Evolutionary conservation across 176 grass and related monocot species (phyloP).

Genomic region (Neostapfia colusana): DNA sequence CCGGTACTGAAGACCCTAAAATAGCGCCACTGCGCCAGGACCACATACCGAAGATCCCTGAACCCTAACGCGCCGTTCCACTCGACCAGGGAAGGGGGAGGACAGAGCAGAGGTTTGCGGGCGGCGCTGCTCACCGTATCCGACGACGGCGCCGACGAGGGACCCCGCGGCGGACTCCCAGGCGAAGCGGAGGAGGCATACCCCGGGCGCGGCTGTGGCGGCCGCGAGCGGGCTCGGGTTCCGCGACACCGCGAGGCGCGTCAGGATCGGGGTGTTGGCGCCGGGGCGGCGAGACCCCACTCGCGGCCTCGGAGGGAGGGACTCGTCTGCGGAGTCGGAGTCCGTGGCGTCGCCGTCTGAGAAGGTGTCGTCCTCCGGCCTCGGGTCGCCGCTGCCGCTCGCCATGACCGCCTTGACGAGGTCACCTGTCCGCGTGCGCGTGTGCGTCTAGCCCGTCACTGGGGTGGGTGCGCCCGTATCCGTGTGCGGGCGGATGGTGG

Average conservation of each 20-base stretch:
- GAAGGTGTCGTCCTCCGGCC: slow-evolving; percentile 36
- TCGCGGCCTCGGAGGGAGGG: not conserved
- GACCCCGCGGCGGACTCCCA: slow-evolving; percentile 60
- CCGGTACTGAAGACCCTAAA: not conserved
- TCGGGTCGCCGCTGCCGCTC: slow-evolving; percentile 23
- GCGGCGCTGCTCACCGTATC: slow-evolving; percentile 44
- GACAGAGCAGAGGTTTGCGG: not conserved
- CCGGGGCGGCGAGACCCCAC: not conserved
- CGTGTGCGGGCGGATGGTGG: no score
- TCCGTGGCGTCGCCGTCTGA: slow-evolving; percentile 33
- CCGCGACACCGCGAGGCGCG: slow-evolving; percentile 52
- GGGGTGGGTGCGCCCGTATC: not conserved
- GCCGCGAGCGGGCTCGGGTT: slow-evolving; percentile 60
- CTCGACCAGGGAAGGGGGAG: not conserved
- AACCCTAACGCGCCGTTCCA: slow-evolving; percentile 27
- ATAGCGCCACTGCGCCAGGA: not conserved
- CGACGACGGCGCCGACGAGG: slow-evolving; percentile 53
- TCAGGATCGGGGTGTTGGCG: slow-evolving; percentile 44
- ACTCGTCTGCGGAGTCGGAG: slow-evolving; percentile 41
- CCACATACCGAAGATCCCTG: not conserved
- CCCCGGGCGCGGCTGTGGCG: slow-evolving; percentile 47
- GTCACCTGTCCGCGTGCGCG: not conserved
- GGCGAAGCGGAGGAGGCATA: slow-evolving; percentile 61
- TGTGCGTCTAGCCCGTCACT: slow-evolving; percentile 24
- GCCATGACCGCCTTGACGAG: slow-evolving; percentile 26